Evolutionary conservation across 2,329 filamentous ascomycete species (phyloP), one percentile per base, ranked within the genome.

Genomic region (Aspergillus candidus): DNA sequence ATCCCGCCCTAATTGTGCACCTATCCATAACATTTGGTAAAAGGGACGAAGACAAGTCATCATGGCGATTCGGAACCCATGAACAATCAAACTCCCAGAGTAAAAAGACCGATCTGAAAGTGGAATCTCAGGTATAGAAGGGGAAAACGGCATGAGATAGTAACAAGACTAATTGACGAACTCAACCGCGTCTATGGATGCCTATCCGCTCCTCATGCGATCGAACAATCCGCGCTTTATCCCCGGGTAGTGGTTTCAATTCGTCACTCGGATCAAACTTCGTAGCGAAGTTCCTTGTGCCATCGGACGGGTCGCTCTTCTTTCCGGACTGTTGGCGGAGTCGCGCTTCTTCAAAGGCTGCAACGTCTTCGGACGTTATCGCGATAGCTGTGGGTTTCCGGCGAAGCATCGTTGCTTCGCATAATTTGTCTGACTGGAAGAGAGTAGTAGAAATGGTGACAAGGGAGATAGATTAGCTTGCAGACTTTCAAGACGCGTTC

Each of bases 381-480:
- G 71, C 68, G 35, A 75, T 70, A n/a, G 71, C 69, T 15, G 72
- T 75, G 22, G 72, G 72, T 50, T 73, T 72, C 48, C 72, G 70
- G 49, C 72, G 72, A 45, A 75, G 70, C 72, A 75, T 75, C 10
- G 37, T 63, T 32, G 4, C 12, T n/a, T 39, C 4, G 10, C 6
- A 7, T 30, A 27, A 27, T 27, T 10, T 27, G 22, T 10, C 22
- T 10, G 22, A 27, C 22, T 27, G 22, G 8, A 10, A 27, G 22
- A 27, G 22, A 27, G 12, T 14, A 7, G 11, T 1, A n/a, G 15
- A 36, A 6, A 4, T 36, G 12, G 7, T 11, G 11, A 17, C 11
- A 22, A 6, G 39, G 30, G 13, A 10, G 11, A 27, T 27, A 27
- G 14, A 14, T 30, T 13, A 10, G 15, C 11, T 22, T 18, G 6